Evolutionary conservation across 768 basidiomycete genomes (phyloP).

Genomic region (Rhodotorula paludigena): DNA sequence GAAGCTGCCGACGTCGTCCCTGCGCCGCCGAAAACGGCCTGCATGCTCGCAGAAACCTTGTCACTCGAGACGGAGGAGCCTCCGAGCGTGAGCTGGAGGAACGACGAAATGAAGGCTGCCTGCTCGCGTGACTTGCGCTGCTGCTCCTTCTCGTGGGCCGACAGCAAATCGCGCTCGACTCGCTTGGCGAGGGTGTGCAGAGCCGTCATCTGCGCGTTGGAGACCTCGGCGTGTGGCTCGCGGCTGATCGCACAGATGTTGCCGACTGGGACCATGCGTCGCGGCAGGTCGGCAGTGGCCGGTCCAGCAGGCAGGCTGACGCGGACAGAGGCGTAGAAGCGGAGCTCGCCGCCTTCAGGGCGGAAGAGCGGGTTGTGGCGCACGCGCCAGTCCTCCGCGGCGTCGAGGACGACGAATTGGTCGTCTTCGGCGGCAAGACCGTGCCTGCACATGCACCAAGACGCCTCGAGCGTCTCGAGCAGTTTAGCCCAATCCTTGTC

Average conservation of each 20-base stretch:
- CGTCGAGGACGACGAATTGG: background rate
- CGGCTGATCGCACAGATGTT: background rate
- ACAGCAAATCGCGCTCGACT: background rate
- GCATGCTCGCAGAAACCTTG: background rate
- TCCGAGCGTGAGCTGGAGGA: slow-evolving; percentile 1
- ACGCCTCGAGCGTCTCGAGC: background rate
- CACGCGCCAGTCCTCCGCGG: background rate
- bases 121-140: background rate
- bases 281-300: background rate
- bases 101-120: background rate
- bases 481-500: background rate
- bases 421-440: background rate
- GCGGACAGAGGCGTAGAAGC: background rate
- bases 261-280: background rate
- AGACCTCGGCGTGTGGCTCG: background rate
- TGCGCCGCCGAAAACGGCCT: background rate
- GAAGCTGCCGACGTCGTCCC: background rate
- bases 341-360: background rate
- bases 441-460: background rate
- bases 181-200: background rate
- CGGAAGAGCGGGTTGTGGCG: background rate
- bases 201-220: background rate
- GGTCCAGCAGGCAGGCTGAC: background rate
- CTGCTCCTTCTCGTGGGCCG: background rate
- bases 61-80: too few species aligned